Evolutionary conservation across 116 monocot genomes (phyloP), one percentile per base, ranked within the genome.

Genomic region (Cymodocea nodosa): DNA sequence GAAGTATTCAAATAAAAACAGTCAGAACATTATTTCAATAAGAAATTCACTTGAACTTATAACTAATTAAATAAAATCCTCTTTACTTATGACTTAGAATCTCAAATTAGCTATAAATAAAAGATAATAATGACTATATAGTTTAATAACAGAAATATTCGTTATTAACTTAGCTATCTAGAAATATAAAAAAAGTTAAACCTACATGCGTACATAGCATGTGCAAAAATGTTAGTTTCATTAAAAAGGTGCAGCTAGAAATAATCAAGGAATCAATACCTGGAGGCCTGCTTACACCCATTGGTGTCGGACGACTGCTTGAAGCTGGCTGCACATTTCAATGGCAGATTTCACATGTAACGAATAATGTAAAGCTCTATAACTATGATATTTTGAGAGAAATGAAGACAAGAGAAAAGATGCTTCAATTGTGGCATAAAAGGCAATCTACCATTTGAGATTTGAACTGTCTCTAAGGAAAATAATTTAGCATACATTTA

Each of bases 261-360:
- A 64, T 65, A 40, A 56, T 40, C 50, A 51, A 20, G 51, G 25
- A 51, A 65, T 30, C 51, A 8, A 18, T 60, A 94, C 89, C 89
- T 86, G 78, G 73, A 74, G 64, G 52, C 16, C 67, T 89, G 62
- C 84, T 83, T 63, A 84, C 50, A 72, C 82, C 82, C 78, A 72
- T 76, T 53, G 84, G 78, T 63, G 65, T 82, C 60, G 78, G 74
- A 57, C 76, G 74, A 64, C 73, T 76, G 56, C 65, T 79, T 56
- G 79, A 70, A 30, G 69, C 75, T 55, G 83, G 93, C 86, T 89
- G 78, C 51, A 70, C 40, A 67, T 67, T 67, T 23, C 30, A 15
- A 52, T 23, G 36, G 2, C 22, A 65, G 2, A 49, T 50, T 12
- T 15, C 30, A 30, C 30, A 30, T 30, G 30, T 30, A 30, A 30